Evolutionary conservation across 2,329 filamentous ascomycete species (phyloP), one percentile per base, ranked within the genome.

Genomic region (Colletotrichum cuscutae): DNA sequence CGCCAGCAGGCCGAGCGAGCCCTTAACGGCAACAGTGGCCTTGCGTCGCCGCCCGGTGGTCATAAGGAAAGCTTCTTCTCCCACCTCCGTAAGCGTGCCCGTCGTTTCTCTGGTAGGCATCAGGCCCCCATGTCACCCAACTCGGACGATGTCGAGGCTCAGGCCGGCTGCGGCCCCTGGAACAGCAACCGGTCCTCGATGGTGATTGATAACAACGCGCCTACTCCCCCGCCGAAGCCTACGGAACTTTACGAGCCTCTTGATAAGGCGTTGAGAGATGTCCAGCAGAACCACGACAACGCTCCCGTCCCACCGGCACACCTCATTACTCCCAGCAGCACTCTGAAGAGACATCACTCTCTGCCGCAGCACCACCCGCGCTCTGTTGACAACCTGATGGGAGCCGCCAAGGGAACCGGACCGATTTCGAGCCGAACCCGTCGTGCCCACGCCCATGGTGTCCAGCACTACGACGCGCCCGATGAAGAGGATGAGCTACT

Each of bases 11-110:
- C 96, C 15, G 96, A 98, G 82, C 90, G 94, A 75, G 95, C 95
- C 49, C 88, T 98, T 58, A 98, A 95, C 80, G 97, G 95, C 65
- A 92, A 93, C 78, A 89, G 89, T 42, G 93, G 92, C 26, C 86
- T 95, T 28, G 91, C 89, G 19, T 97, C 95, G 6, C 94, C 95
- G 4, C 91, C 92, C 0, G 92, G 89, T 77, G 94, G 90, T 22
- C 94, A 95, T 69, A 97, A 97, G 80, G 97, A 99, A 82, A 95
- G 97, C 82, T 99, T 99, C 86, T 99, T 99, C 84, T 98, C 97
- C 0, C 97, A 99, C 81, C 88, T 99, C 8, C 91, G 97, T 69
- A 99, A 99, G 84, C 92, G 96, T 64, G 97, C 97, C 32, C 91
- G 97, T 77, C 90, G 97, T 76, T 92, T 99, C 73, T 99, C 97